Conservation (phyloP, 2,329 filamentous ascomycete genomes). For the Sodiomyces alkalinus region DNA sequence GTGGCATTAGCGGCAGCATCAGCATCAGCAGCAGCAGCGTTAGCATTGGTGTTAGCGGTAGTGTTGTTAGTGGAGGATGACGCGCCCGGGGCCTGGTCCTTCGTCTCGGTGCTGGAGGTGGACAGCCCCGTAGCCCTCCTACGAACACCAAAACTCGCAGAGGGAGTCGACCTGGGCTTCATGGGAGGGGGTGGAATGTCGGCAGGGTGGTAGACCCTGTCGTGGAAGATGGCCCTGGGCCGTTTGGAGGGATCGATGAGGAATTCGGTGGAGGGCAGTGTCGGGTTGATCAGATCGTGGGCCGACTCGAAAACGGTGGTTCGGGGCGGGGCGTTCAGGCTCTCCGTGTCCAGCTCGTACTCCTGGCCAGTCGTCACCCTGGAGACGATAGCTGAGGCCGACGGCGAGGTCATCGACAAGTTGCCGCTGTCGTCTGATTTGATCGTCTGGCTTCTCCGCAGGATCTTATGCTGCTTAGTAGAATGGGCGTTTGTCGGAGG, state of each 20-base stretch:
- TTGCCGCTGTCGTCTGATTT: conserved; percentile 25
- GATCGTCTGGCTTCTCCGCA: conserved; percentile 64
- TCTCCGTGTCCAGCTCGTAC: conserved; percentile 24
- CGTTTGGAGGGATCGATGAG: conserved; percentile 70
- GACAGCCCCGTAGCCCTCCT: conserved; percentile 5
- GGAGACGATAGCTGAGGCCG: conserved; percentile 18
- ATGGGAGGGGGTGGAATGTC: conserved; percentile 77
- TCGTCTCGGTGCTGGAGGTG: conserved; percentile 8
- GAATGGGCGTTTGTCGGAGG: conserved; percentile 23
- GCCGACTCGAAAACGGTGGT: conserved; percentile 94
- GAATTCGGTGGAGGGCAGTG: conserved; percentile 67
- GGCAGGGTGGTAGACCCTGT: conserved; percentile 82
- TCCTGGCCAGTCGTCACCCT: conserved; percentile 36
- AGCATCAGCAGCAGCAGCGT: too few relatives aligned
- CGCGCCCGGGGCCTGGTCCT: background rate
- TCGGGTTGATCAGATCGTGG: conserved; percentile 81
- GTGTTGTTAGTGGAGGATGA: background rate
- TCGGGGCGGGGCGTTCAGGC: conserved; percentile 58
- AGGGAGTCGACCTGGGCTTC: conserved; percentile 32
- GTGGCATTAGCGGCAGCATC: too few relatives aligned
- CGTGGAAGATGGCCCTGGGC: conserved; percentile 87
- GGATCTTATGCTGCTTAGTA: conserved; percentile 53
- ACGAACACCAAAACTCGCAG: conserved; percentile 18
- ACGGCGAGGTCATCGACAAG: conserved; percentile 14
- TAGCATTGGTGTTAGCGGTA: too few relatives aligned